Conservation (phyloP, 2,329 filamentous ascomycete genomes). For the Pseudogymnoascus destructans region DNA sequence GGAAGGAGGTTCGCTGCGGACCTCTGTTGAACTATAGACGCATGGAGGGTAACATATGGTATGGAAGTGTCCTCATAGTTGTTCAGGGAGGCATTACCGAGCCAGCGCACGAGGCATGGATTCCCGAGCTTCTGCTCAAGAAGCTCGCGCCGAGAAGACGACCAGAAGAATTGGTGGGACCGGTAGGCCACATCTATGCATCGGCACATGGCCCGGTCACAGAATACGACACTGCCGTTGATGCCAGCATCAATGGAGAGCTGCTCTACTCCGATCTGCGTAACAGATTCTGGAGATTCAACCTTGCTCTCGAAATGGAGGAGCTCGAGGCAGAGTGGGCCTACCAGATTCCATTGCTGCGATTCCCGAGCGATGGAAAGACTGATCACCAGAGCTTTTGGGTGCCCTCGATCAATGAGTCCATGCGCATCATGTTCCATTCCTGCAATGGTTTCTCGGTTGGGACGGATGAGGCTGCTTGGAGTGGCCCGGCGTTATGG, state of each 20-base stretch:
- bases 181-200: conserved; percentile 24
- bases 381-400: conserved; percentile 59
- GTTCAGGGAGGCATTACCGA: conserved; percentile 55
- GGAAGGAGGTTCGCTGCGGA: conserved; percentile 53
- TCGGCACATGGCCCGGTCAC: background rate
- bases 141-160: conserved; percentile 14
- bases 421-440: conserved; percentile 98
- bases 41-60: conserved; percentile 59
- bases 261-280: conserved; percentile 51
- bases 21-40: conserved; percentile 67
- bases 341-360: conserved; percentile 58
- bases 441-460: conserved; percentile 95
- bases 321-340: conserved; percentile 60
- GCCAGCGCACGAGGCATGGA: conserved; percentile 31
- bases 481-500: conserved; percentile 88
- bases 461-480: conserved; percentile 70
- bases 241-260: conserved; percentile 36
- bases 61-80: conserved; percentile 77
- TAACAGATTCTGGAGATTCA: conserved; percentile 90
- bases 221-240: conserved; percentile 15
- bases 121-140: conserved; percentile 46
- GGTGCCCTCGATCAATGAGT: conserved; percentile 68
- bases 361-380: conserved; percentile 44
- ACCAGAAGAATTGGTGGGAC: conserved; percentile 12
- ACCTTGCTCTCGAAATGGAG: conserved; percentile 63